These are phyloP conservation scores for Wickerhamiella domercqiae DNA, from an alignment of 805 yeast genomes.

Conservation along the genomic window DNA sequence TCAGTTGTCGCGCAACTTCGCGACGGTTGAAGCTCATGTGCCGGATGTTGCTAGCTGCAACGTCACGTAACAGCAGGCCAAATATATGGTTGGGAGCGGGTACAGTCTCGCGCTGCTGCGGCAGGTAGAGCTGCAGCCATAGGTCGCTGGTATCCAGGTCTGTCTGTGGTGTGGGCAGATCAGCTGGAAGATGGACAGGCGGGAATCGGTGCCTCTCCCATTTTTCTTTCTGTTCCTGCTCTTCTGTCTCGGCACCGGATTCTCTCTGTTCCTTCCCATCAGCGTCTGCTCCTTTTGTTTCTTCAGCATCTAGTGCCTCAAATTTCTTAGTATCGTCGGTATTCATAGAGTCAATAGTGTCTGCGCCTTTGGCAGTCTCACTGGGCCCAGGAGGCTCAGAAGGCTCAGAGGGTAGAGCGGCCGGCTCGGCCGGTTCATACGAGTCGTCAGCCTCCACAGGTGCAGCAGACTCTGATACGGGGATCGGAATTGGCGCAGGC, in stretches of 20 bases:
- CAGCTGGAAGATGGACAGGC: slow-evolving; percentile 21
- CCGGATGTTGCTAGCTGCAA: slow-evolving; percentile 57
- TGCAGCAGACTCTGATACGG: neutral
- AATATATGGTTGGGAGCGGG: slow-evolving; percentile 38
- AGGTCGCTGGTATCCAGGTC: slow-evolving; percentile 2
- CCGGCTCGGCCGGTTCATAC: neutral
- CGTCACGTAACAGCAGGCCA: slow-evolving; percentile 57
- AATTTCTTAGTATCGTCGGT: neutral
- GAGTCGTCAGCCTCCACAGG: neutral
- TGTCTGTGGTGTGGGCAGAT: slow-evolving; percentile 3
- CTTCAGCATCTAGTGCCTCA: neutral
- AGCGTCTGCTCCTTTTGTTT: slow-evolving; percentile 1
- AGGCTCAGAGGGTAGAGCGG: neutral
- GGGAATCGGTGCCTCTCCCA: slow-evolving; percentile 21
- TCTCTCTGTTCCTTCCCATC: neutral
- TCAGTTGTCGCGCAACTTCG: slow-evolving; percentile 71
- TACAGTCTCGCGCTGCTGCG: slow-evolving; percentile 41
- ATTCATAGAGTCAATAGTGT: neutral
- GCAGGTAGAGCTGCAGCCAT: slow-evolving; percentile 11
- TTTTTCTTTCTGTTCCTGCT: slow-evolving; percentile 2
- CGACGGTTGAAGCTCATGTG: slow-evolving; percentile 78
- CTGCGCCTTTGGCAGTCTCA: neutral
- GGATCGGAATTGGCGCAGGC: neutral
- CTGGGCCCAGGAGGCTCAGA: neutral
- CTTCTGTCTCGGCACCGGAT: slow-evolving; percentile 1